Conservation (phyloP, 116 monocot genomes). For the Dioscorea cayenensis region DNA sequence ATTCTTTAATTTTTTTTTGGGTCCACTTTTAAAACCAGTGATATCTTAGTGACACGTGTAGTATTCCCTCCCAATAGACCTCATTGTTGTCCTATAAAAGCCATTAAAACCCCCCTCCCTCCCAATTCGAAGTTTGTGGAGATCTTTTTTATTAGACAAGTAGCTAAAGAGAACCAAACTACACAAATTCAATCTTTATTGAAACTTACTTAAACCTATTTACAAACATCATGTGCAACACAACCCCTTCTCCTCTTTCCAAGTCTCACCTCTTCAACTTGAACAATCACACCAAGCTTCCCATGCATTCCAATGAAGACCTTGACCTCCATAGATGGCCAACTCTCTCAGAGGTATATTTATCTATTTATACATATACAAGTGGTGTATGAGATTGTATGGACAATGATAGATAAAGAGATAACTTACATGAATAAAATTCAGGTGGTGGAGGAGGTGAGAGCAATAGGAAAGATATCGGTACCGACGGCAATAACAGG, state of each 20-base stretch:
- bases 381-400: too few relatives aligned
- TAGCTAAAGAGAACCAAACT: neutral
- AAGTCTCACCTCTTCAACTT: neutral
- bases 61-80: too few relatives aligned
- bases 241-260: neutral
- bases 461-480: constrained; percentile 52
- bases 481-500: constrained; percentile 64
- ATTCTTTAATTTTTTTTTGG: too few relatives aligned
- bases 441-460: constrained; percentile 60
- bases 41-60: neutral
- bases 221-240: neutral
- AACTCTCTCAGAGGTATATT: constrained; percentile 45
- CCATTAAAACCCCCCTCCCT: neutral
- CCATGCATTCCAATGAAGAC: constrained; percentile 13
- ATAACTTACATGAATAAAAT: neutral
- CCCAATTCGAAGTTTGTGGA: neutral
- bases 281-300: neutral
- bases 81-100: neutral
- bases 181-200: neutral
- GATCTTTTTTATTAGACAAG: too few relatives aligned
- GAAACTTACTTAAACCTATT: neutral
- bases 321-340: constrained; percentile 54
- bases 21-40: too few relatives aligned
- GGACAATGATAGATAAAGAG: too few relatives aligned
- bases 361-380: neutral